A percentile compares a stretch with the other conserved stretches of the same genome.
Conservation (phyloP, 2,329 filamentous ascomycete genomes). For the Alternaria triticimaculans region DNA sequence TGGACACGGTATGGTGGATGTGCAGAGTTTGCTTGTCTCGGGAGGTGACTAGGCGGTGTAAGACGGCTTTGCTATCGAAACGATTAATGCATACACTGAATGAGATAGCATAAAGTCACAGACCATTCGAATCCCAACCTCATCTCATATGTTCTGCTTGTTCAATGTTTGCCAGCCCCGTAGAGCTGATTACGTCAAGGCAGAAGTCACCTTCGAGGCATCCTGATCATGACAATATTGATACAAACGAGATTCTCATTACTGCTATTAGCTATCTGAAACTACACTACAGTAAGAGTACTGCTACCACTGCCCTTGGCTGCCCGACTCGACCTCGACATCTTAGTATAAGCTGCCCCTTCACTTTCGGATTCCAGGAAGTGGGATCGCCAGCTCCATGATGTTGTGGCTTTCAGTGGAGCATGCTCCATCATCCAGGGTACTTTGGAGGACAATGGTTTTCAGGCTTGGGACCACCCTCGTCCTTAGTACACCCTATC, state of each 20-base stretch:
- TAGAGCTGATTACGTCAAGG: neutral
- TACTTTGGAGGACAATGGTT: neutral
- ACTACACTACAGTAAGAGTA: neutral
- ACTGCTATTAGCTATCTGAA: neutral
- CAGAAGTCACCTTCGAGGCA: neutral
- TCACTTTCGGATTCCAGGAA: neutral
- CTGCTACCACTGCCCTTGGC: neutral
- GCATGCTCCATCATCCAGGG: neutral
- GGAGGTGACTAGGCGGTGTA: conserved; percentile 37
- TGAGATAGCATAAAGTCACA: too few relatives aligned
- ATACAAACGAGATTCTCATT: neutral
- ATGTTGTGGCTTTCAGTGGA: neutral
- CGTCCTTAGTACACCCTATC: neutral
- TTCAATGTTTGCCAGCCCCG: neutral
- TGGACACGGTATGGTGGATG: conserved; percentile 58
- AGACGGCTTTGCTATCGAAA: neutral
- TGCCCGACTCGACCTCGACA: neutral
- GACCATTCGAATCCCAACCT: too few relatives aligned
- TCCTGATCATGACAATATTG: neutral
- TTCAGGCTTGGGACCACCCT: neutral
- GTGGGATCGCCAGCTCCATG: neutral
- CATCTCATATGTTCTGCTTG: neutral
- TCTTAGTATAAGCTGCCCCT: neutral
- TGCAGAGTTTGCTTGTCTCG: conserved; percentile 64
- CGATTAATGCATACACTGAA: neutral